These are phyloP conservation scores for Leccinum variicolor DNA, from an alignment of 768 basidiomycete genomes.

Conservation along the genomic window DNA sequence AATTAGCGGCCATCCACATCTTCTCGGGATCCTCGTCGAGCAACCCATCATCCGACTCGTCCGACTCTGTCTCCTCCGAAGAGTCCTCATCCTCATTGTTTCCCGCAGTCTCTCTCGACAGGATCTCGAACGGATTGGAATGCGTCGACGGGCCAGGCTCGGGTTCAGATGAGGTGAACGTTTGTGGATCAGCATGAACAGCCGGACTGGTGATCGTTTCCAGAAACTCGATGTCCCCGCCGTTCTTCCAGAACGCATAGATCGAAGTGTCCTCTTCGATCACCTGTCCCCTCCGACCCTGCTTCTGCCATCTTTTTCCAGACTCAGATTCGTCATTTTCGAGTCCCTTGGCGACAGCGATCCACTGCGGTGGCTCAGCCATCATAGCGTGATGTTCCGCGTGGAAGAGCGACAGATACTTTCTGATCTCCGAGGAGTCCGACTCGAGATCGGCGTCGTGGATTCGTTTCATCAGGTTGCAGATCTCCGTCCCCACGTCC, in stretches of 20 bases:
- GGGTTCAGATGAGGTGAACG: neutral
- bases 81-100: conserved; percentile 1
- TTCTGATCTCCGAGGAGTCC: conserved; percentile 35
- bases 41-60: conserved; percentile 4
- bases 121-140: conserved; percentile 17
- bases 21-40: conserved; percentile 22
- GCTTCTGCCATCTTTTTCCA: conserved; percentile 34
- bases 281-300: conserved; percentile 26
- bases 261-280: conserved; percentile 25
- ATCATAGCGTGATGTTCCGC: conserved; percentile 49
- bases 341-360: conserved; percentile 27
- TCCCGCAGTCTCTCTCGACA: conserved; percentile 1
- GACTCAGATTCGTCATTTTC: conserved; percentile 12
- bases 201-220: conserved; percentile 4
- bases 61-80: conserved; percentile 1
- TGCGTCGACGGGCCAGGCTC: conserved; percentile 2
- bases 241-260: conserved; percentile 52
- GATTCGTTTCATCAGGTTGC: conserved; percentile 42
- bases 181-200: neutral
- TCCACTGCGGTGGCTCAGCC: conserved; percentile 45
- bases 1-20: conserved; percentile 23
- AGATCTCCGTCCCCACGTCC: conserved; percentile 44
- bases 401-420: conserved; percentile 42
- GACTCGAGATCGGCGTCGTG: conserved; percentile 32
- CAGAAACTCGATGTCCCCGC: conserved; percentile 48